These are phyloP conservation scores for Lomentospora prolificans DNA, from an alignment of 2,329 filamentous ascomycete species.

Conservation along the genomic window DNA sequence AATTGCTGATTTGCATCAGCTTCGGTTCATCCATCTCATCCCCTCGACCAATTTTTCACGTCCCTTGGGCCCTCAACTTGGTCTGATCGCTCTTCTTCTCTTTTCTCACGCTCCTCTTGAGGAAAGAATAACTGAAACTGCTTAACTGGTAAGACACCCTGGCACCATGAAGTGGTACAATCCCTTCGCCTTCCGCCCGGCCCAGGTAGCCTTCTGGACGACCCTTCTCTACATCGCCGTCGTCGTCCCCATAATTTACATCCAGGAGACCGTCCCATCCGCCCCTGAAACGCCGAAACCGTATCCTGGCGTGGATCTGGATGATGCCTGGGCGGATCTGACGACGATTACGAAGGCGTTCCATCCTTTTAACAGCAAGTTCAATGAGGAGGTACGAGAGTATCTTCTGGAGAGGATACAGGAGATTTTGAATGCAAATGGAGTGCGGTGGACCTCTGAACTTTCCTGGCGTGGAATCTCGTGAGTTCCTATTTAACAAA, in stretches of 20 bases:
- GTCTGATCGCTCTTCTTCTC: no score
- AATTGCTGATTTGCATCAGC: no score
- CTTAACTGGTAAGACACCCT: no score
- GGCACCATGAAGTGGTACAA: conserved; percentile 26
- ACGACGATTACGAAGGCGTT: conserved; percentile 63
- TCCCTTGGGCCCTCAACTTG: no score
- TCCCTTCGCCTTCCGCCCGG: conserved; percentile 67
- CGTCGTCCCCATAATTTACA: conserved; percentile 58
- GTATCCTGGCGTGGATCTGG: conserved; percentile 63
- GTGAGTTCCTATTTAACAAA: neutral
- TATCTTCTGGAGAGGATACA: conserved; percentile 66
- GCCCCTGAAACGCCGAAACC: conserved; percentile 44
- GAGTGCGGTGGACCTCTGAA: conserved; percentile 35
- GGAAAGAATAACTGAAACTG: no score
- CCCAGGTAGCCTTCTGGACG: conserved; percentile 73
- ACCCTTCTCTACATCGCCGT: conserved; percentile 69
- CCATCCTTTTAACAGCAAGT: conserved; percentile 81
- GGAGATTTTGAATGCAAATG: conserved; percentile 57
- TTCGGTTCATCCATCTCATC: no score
- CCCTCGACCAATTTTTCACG: no score
- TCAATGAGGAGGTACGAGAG: conserved; percentile 69
- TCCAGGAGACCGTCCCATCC: conserved; percentile 60
- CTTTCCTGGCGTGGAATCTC: conserved; percentile 10
- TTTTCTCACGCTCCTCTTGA: no score
- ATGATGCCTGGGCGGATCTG: conserved; percentile 79